phyloP scores from a whole-genome alignment of 2,329 filamentous ascomycete species.

The Phyllosticta citribraziliensis region DNA sequence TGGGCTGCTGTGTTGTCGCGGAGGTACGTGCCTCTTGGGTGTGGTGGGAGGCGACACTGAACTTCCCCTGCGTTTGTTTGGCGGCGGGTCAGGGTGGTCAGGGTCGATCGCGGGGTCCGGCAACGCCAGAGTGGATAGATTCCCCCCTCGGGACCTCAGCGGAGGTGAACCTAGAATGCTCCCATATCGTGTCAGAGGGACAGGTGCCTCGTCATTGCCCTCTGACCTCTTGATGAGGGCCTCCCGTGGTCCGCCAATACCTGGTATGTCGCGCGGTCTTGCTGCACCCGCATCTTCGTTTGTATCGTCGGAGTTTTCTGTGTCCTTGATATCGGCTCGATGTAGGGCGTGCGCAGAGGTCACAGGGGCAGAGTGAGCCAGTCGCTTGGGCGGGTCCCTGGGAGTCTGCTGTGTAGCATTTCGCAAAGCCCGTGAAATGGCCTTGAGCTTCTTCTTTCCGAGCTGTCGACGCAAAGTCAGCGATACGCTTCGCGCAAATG shows the following conservation, averaged over 20 bases:
- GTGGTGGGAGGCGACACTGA: slow-evolving; percentile 14
- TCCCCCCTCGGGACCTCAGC: slow-evolving; percentile 6
- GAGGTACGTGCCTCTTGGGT: slow-evolving; percentile 1
- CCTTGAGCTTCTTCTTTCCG: slow-evolving; percentile 90
- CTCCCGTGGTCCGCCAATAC: slow-evolving; percentile 13
- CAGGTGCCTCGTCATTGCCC: slow-evolving; percentile 11
- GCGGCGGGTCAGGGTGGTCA: slow-evolving; percentile 13
- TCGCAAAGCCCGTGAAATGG: slow-evolving; percentile 61
- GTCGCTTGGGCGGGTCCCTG: slow-evolving; percentile 15
- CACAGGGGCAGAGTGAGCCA: neutral
- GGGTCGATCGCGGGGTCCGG: slow-evolving; percentile 52
- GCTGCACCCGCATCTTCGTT: slow-evolving; percentile 13
- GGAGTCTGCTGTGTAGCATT: slow-evolving; percentile 43
- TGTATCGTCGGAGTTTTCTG: slow-evolving; percentile 5
- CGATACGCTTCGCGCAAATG: neutral
- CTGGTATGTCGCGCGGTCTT: slow-evolving; percentile 8
- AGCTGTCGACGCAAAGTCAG: slow-evolving; percentile 28
- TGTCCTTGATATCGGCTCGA: slow-evolving; percentile 18
- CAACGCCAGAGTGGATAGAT: slow-evolving; percentile 46
- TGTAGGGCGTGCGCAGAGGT: slow-evolving; percentile 18
- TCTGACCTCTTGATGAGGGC: slow-evolving; percentile 4
- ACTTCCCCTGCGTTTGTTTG: slow-evolving; percentile 13
- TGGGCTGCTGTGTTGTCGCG: slow-evolving; percentile 21
- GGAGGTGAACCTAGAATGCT: slow-evolving; percentile 44
- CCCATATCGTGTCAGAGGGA: slow-evolving; percentile 45